Conservation (phyloP, 768 basidiomycete genomes). For the Termitomyces sp. region DNA sequence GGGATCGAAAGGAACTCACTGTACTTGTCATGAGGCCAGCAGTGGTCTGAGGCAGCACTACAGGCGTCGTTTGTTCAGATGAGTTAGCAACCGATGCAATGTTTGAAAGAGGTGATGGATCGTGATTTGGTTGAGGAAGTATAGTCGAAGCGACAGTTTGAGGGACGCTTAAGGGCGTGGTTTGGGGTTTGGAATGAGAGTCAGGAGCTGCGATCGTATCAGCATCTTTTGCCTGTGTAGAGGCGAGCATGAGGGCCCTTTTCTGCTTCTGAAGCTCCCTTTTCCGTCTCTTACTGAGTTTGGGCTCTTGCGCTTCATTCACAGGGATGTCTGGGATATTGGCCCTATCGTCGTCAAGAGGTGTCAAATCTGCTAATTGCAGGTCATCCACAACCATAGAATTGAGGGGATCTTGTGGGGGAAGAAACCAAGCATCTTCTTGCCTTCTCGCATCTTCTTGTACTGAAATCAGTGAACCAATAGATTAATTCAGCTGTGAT, state of each 20-base stretch:
- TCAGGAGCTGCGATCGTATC: background rate
- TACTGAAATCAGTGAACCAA: constrained; percentile 4
- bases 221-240: background rate
- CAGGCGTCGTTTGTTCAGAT: background rate
- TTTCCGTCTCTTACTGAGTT: constrained; percentile 5
- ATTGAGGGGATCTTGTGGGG: constrained; percentile 15
- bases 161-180: background rate
- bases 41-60: background rate
- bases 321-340: background rate
- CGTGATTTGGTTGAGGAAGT: background rate
- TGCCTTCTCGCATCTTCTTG: constrained; percentile 6
- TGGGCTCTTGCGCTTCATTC: background rate
- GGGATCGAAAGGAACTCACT: background rate
- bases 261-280: background rate
- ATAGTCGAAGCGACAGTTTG: background rate
- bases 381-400: background rate
- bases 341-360: background rate
- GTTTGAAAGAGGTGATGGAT: background rate
- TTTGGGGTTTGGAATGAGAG: background rate
- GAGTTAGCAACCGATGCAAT: background rate
- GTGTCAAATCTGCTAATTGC: background rate
- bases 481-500: background rate
- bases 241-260: background rate
- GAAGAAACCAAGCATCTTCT: constrained; percentile 27
- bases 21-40: background rate